Evolutionary conservation across 345 rosid species (phyloP).

Genomic region (Mercurialis annua): DNA sequence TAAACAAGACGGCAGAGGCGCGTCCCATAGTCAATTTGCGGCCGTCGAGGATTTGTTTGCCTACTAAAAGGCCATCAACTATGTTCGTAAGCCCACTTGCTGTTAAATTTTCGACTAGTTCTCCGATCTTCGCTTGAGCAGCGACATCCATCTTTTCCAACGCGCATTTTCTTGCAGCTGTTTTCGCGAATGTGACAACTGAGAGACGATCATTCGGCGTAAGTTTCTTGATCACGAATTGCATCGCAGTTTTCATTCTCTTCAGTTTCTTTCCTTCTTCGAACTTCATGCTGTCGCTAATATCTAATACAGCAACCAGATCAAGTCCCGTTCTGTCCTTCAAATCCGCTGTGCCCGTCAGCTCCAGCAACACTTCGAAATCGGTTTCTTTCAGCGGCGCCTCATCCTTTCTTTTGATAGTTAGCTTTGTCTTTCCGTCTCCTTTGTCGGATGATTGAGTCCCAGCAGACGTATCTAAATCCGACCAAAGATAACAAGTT

Average conservation of each 20-base stretch:
- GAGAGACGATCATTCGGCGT: neutral
- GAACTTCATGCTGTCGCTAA: neutral
- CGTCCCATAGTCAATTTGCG: neutral
- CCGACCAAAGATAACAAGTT: too few relatives aligned
- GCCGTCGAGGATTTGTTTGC: neutral
- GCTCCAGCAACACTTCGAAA: too few relatives aligned
- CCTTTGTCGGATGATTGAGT: too few relatives aligned
- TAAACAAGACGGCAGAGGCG: neutral
- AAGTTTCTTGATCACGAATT: slow-evolving; percentile 1
- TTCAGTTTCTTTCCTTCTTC: neutral
- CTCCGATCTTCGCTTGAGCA: neutral
- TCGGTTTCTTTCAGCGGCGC: too few relatives aligned
- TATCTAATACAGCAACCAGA: neutral
- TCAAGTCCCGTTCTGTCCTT: too few relatives aligned
- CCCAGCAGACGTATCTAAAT: too few relatives aligned
- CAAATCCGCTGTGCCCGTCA: too few relatives aligned
- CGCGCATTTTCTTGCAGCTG: neutral
- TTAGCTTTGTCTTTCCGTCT: too few relatives aligned
- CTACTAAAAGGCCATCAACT: neutral
- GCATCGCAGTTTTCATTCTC: neutral
- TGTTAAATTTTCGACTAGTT: neutral
- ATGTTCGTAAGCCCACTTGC: neutral
- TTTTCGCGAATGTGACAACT: neutral
- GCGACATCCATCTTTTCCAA: neutral
- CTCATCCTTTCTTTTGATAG: too few relatives aligned